Evolutionary conservation across 2,329 filamentous ascomycete species (phyloP), one percentile per base, ranked within the genome.

Genomic region (Colletotrichum sp.): DNA sequence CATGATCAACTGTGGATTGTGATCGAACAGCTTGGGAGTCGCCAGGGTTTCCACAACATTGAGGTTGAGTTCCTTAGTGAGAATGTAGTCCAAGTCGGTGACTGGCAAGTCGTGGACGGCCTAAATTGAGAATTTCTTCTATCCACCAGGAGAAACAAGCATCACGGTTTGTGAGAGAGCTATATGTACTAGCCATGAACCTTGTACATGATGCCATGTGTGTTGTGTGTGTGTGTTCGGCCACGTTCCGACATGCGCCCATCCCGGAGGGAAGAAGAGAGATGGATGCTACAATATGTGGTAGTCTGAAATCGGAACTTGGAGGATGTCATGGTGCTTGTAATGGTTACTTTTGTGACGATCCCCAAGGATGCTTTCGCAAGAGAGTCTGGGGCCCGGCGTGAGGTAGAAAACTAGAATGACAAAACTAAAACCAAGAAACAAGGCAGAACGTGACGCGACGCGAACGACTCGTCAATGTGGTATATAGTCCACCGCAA

Each of bases 1-100:
- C 85, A 85, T 12, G 90, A 90, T 24, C 93, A 93, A 21, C 83
- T 96, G 73, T 98, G 94, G 94, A 87, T 98, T 69, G 93, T 98
- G 8, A 87, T 98, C 57, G 96, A 98, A 84, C 90, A 94, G 78
- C 90, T 96, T 80, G 94, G 92, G n/a, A 90, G 89, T 13, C 88
- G 82, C 28, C 80, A 81, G 28, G 80, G 79, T 5, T 78, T 81
- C 4, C 83, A 86, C 28, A 84, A 87, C 72, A 89, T 95, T 9
- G 85, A 87, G 57, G 86, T 90, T 3, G 92, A 89, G 78, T 79
- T 91, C 9, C 83, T 90, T 21, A 90, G 88, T 71, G 89, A 90
- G 72, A 86, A 87, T 10, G 84, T 85, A 0, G 82, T 90, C 9
- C 80, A 86, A 13, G 80, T 87, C 10, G 85, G 86, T 1, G 75